phyloP scores from a whole-genome alignment of 305 asterid genomes.

The Fraxinus velutina region DNA sequence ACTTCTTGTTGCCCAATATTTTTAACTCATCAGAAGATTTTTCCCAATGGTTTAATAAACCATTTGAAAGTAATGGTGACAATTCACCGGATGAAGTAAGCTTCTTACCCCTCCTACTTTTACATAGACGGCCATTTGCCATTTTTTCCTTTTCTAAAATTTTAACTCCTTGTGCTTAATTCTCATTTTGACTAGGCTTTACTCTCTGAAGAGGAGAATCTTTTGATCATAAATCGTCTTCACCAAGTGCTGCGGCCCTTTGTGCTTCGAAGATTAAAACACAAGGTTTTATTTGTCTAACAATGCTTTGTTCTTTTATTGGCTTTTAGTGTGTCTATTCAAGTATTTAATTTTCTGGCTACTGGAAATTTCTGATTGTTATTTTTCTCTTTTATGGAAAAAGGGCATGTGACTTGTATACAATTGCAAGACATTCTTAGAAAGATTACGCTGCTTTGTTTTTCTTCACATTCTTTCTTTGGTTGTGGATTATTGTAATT shows the following conservation, averaged over 20 bases:
- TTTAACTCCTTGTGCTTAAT: conserved; percentile 14
- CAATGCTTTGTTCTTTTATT: conserved; percentile 8
- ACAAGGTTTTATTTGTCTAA: conserved; percentile 59
- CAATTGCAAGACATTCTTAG: background rate
- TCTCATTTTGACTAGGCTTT: conserved; percentile 59
- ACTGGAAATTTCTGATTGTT: conserved; percentile 7
- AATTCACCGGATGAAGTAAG: conserved; percentile 81
- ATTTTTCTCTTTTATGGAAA: background rate
- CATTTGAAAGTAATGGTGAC: conserved; percentile 92
- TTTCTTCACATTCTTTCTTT: background rate
- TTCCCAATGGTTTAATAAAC: conserved; percentile 99
- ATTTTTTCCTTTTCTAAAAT: conserved; percentile 14
- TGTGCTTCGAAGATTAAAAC: conserved; percentile 94
- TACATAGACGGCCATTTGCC: conserved; percentile 7
- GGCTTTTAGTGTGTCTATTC: conserved; percentile 4
- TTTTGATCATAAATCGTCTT: conserved; percentile 92
- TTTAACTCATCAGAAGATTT: conserved; percentile 98
- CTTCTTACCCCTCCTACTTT: background rate
- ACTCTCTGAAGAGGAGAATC: conserved; percentile 98
- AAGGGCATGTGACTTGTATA: background rate
- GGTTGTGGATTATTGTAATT: background rate
- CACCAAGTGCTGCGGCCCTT: conserved; percentile 99
- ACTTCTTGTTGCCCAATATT: conserved; percentile 94
- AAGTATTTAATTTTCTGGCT: conserved; percentile 16
- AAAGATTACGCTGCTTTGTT: background rate